Conservation (phyloP, 129 eudicot species). For the Escallonia herrerae region DNA sequence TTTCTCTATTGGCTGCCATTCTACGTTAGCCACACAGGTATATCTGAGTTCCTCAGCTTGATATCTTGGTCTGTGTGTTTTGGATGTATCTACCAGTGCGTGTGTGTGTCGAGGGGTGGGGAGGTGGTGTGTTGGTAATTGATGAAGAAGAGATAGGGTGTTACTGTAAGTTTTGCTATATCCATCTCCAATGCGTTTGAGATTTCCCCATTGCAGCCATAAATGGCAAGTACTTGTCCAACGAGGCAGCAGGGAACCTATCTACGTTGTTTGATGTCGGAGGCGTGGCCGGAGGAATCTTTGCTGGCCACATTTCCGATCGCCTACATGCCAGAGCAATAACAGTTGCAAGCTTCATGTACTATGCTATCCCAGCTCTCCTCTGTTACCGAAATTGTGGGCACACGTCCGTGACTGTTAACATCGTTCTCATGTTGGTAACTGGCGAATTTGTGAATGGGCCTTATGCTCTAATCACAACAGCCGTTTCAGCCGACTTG, state of each 20-base stretch:
- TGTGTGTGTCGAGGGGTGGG: not conserved
- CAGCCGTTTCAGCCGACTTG: conserved; percentile 96
- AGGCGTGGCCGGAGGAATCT: conserved; percentile 91
- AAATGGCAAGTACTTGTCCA: conserved; percentile 66
- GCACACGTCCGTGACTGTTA: conserved; percentile 51
- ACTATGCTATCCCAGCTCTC: conserved; percentile 86
- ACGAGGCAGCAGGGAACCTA: conserved; percentile 68
- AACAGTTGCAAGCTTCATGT: conserved; percentile 95
- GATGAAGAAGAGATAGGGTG: too few species aligned
- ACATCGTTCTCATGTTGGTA: conserved; percentile 59
- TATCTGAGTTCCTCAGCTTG: not conserved
- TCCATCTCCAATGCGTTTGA: not conserved
- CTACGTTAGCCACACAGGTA: conserved; percentile 94
- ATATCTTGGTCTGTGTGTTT: not conserved
- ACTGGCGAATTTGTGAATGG: conserved; percentile 90
- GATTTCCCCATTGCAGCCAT: conserved; percentile 49
- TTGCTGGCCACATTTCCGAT: conserved; percentile 87
- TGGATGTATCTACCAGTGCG: not conserved
- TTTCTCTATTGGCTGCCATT: conserved; percentile 97
- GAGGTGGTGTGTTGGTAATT: not conserved
- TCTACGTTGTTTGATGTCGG: conserved; percentile 92
- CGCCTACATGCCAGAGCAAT: conserved; percentile 79
- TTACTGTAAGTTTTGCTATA: too few species aligned
- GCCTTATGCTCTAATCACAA: conserved; percentile 94
- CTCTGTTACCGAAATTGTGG: conserved; percentile 79